phyloP scores from a whole-genome alignment of 2,329 filamentous ascomycete genomes.

The Fusarium drepaniforme region DNA sequence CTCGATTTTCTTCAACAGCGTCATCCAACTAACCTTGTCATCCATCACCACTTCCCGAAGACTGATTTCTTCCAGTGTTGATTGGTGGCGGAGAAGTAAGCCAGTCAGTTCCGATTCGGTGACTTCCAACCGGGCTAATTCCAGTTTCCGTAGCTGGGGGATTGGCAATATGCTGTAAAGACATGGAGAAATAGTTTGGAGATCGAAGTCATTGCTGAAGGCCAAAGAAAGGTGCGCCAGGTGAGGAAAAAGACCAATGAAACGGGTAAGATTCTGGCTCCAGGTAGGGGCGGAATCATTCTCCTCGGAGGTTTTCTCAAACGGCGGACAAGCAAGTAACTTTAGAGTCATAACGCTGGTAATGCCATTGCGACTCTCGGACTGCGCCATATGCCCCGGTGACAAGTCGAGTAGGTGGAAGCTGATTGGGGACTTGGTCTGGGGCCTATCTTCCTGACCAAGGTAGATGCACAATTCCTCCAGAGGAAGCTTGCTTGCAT shows the following conservation, averaged over 20 bases:
- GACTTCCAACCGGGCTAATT: neutral
- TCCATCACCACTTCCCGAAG: neutral
- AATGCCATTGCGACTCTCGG: neutral
- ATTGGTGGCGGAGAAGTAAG: neutral
- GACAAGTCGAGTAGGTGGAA: neutral
- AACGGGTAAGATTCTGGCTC: neutral
- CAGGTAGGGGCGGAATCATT: neutral
- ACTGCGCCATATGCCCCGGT: neutral
- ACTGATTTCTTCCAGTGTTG: neutral
- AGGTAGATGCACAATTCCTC: neutral
- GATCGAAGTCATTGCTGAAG: neutral
- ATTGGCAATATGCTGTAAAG: neutral
- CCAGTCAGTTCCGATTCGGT: neutral
- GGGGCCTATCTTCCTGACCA: neutral
- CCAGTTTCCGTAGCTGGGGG: neutral
- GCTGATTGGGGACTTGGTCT: neutral
- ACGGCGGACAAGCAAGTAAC: neutral
- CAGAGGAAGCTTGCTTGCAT: neutral
- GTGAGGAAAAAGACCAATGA: neutral
- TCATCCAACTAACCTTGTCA: neutral
- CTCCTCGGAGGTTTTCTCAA: neutral
- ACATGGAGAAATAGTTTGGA: neutral
- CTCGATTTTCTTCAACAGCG: neutral
- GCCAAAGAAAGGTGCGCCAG: neutral
- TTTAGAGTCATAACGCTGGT: neutral